A percentile compares a stretch with the other conserved stretches of the same genome.
phyloP scores from a whole-genome alignment of 306 rosid genomes.

The Vigna mungo region DNA sequence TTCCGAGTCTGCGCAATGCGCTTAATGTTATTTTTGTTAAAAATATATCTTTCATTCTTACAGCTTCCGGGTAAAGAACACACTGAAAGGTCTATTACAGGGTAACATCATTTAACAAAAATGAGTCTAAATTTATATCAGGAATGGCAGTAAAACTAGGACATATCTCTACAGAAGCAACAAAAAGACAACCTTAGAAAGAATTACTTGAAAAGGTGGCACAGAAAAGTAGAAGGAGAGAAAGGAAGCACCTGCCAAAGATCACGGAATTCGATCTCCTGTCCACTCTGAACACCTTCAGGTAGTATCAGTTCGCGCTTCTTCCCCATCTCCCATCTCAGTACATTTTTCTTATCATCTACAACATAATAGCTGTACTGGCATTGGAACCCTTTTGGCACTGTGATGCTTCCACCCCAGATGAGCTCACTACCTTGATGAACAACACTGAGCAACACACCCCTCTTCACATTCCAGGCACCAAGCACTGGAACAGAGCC shows the following conservation, averaged over 20 bases:
- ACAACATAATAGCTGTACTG: slow-evolving; percentile 86
- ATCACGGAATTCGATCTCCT: slow-evolving; percentile 74
- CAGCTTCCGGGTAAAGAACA: slow-evolving; percentile 8
- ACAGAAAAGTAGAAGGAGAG: slow-evolving; percentile 27
- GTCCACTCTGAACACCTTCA: slow-evolving; percentile 70
- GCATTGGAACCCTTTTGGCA: slow-evolving; percentile 70
- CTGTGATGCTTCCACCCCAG: slow-evolving; percentile 78
- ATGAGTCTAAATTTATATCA: neutral
- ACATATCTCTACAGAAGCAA: slow-evolving; percentile 10
- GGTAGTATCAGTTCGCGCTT: slow-evolving; percentile 68
- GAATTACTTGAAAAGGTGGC: slow-evolving; percentile 8
- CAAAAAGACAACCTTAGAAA: slow-evolving; percentile 20
- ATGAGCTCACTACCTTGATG: slow-evolving; percentile 79
- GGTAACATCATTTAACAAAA: slow-evolving; percentile 29
- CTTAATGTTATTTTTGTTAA: neutral
- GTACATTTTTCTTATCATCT: slow-evolving; percentile 67
- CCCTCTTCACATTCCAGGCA: slow-evolving; percentile 90
- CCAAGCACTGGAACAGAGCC: slow-evolving; percentile 90
- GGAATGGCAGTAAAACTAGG: slow-evolving; percentile 7
- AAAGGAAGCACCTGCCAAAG: slow-evolving; percentile 86
- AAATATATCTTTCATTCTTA: slow-evolving; percentile 12
- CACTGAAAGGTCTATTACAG: slow-evolving; percentile 2
- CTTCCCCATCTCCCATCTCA: slow-evolving; percentile 85
- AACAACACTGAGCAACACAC: slow-evolving; percentile 69
- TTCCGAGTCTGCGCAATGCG: slow-evolving; percentile 22